Evolutionary conservation across 371 early-diverging fungal genomes (phyloP).

Genomic region (Saksenaea oblongispora): DNA sequence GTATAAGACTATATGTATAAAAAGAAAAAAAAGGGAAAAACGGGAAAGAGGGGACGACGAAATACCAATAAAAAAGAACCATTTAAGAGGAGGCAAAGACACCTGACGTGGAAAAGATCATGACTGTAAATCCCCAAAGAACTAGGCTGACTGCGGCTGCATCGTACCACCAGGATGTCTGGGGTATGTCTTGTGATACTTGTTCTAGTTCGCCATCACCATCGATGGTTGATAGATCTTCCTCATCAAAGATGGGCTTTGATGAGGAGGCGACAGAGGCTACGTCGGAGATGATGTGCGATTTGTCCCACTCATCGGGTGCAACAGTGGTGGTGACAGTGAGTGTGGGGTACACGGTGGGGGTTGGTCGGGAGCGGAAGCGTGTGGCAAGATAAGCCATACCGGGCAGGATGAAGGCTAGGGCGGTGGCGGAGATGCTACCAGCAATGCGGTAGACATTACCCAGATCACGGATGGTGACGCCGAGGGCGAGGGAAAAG

Average conservation of each 20-base stretch:
- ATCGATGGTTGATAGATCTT: slow-evolving; percentile 19
- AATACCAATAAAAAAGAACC: not conserved
- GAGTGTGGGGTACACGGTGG: slow-evolving; percentile 10
- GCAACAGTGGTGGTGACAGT: slow-evolving; percentile 14
- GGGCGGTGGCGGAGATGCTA: slow-evolving; percentile 55
- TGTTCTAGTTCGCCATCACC: slow-evolving; percentile 9
- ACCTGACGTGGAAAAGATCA: slow-evolving; percentile 35
- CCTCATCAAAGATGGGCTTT: slow-evolving; percentile 12
- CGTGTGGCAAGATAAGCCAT: slow-evolving; percentile 47
- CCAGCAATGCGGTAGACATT: slow-evolving; percentile 58
- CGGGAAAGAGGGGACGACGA: not conserved
- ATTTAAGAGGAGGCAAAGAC: slow-evolving; percentile 12
- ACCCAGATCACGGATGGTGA: slow-evolving; percentile 49
- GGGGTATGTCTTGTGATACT: slow-evolving; percentile 1
- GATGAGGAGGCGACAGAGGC: slow-evolving; percentile 5
- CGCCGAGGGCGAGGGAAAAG: slow-evolving; percentile 31
- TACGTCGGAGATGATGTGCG: not conserved
- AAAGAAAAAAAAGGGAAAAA: not conserved
- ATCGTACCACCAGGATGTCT: slow-evolving; percentile 22
- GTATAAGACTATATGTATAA: not conserved
- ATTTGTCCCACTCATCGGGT: slow-evolving; percentile 2
- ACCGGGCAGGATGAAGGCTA: slow-evolving; percentile 61
- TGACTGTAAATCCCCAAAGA: slow-evolving; percentile 40
- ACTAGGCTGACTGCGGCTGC: slow-evolving; percentile 32
- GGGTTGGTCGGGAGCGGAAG: not conserved